Conservation (phyloP, 345 rosid species). For the Angophora floribunda region DNA sequence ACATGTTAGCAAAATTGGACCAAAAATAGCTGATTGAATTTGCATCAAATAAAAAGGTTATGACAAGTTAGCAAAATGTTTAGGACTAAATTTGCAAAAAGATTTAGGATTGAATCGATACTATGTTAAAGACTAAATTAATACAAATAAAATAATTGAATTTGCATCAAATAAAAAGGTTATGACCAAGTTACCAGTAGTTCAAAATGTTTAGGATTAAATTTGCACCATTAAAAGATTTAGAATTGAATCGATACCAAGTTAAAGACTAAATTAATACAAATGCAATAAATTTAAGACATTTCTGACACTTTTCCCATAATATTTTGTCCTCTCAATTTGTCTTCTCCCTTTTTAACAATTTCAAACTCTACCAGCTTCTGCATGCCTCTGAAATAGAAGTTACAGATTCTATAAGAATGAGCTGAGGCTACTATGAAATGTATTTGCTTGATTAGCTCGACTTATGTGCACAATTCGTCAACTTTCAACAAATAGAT, state of each 20-base stretch:
- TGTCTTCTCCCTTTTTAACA: background rate
- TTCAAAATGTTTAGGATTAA: too few relatives aligned
- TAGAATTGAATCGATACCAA: too few relatives aligned
- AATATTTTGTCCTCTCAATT: too few relatives aligned
- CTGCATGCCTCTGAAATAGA: background rate
- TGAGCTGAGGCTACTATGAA: background rate
- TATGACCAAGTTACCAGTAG: too few relatives aligned
- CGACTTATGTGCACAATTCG: too few relatives aligned
- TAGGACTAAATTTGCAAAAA: background rate
- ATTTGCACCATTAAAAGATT: background rate
- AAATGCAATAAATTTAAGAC: too few relatives aligned
- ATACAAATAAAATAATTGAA: too few relatives aligned
- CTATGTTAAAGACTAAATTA: too few relatives aligned
- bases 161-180: background rate
- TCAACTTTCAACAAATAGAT: background rate
- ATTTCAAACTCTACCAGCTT: background rate
- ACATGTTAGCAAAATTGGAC: background rate
- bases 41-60: background rate
- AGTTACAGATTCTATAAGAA: background rate
- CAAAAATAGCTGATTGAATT: too few relatives aligned
- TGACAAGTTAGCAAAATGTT: too few relatives aligned
- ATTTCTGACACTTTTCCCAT: fast-evolving
- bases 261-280: too few relatives aligned
- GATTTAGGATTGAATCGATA: fast-evolving
- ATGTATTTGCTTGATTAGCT: too few relatives aligned